A percentile compares a stretch with the other conserved stretches of the same genome.
Conservation (phyloP, 2,329 filamentous ascomycete species). For the Eutypa lata region DNA sequence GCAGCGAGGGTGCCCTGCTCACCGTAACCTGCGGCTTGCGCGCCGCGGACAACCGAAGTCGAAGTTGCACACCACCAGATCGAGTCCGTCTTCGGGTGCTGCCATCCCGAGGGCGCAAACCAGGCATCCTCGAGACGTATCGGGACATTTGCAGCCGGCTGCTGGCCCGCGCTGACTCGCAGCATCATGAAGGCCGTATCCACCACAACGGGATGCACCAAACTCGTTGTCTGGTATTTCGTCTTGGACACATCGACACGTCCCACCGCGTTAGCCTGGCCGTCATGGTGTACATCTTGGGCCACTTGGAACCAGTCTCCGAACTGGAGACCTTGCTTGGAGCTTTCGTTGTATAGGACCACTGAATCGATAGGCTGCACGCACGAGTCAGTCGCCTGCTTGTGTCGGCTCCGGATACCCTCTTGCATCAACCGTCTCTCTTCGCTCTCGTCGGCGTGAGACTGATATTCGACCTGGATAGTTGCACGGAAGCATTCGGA, state of each 20-base stretch:
- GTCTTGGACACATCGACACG: slow-evolving; percentile 12
- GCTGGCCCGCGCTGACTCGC: slow-evolving; percentile 10
- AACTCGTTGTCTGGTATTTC: slow-evolving; percentile 16
- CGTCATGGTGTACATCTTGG: slow-evolving; percentile 28
- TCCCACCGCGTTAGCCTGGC: slow-evolving; percentile 16
- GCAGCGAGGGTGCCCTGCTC: slow-evolving; percentile 19
- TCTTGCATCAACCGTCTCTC: slow-evolving; percentile 11
- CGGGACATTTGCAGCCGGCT: slow-evolving; percentile 17
- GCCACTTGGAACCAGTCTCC: slow-evolving; percentile 28
- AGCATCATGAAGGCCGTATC: slow-evolving; percentile 33
- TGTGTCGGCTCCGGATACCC: slow-evolving; percentile 9
- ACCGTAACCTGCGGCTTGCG: slow-evolving; percentile 2
- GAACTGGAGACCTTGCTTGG: slow-evolving; percentile 26
- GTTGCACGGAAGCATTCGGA: slow-evolving; percentile 16
- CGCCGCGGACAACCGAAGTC: slow-evolving; percentile 1
- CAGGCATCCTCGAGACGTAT: slow-evolving; percentile 19
- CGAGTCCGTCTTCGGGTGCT: slow-evolving; percentile 10
- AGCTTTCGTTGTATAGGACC: slow-evolving; percentile 25
- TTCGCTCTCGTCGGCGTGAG: slow-evolving; percentile 3
- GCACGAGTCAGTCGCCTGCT: slow-evolving; percentile 15
- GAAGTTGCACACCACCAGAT: slow-evolving; percentile 12
- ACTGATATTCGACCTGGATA: slow-evolving; percentile 14
- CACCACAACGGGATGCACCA: slow-evolving; percentile 35
- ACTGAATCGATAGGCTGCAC: slow-evolving; percentile 20
- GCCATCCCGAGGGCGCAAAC: slow-evolving; percentile 23